These are phyloP conservation scores for Arbutus unedo DNA, from an alignment of 148 eudicot species.

Conservation along the genomic window DNA sequence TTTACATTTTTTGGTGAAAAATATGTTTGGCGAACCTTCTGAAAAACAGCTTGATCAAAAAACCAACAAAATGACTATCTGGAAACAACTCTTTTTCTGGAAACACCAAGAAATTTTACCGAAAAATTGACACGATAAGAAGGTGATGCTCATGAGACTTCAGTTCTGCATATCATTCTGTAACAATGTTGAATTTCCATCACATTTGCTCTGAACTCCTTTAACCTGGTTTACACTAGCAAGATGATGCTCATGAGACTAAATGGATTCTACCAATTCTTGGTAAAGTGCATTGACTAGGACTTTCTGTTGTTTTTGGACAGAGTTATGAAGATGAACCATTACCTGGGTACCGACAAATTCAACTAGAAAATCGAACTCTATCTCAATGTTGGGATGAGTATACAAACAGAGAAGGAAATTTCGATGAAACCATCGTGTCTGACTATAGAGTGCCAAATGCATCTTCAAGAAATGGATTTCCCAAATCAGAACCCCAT, in stretches of 20 bases:
- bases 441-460: conserved; percentile 34
- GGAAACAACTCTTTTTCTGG: neutral
- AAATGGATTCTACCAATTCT: no score
- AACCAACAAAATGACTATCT: no score
- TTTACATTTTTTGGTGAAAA: neutral
- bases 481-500: conserved; percentile 31
- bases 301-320: neutral
- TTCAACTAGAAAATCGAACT: conserved; percentile 42
- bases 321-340: conserved; percentile 93
- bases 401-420: conserved; percentile 28
- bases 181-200: no score
- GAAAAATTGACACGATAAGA: neutral
- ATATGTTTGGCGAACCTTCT: neutral
- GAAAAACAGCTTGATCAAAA: neutral
- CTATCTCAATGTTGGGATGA: conserved; percentile 65
- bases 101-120: neutral
- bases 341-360: conserved; percentile 54
- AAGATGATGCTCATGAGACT: no score
- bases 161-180: no score
- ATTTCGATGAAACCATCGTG: conserved; percentile 22
- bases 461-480: conserved; percentile 43
- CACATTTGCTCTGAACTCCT: no score
- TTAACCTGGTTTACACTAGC: no score
- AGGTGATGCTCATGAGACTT: no score
- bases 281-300: no score